Percentiles rank a stretch among this genome's conserved stretches.
Evolutionary conservation across 1,139 yeast genomes (phyloP).

Genomic region (Ogataea hybrid): DNA sequence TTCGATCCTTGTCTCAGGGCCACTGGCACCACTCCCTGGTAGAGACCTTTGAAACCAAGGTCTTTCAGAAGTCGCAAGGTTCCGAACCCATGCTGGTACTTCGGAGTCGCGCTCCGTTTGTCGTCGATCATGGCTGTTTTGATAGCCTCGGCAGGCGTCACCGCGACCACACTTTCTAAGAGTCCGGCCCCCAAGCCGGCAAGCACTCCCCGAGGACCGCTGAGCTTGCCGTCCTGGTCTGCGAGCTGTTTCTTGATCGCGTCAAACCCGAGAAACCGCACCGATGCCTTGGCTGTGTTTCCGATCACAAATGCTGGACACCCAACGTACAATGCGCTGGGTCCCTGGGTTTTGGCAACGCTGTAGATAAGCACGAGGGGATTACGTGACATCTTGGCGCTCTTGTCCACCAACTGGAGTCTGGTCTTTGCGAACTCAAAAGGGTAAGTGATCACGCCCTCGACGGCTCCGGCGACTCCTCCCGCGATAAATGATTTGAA

Average conservation of each 20-base stretch:
- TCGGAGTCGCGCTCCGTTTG: conserved; percentile 71
- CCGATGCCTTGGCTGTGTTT: conserved; percentile 93
- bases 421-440: conserved; percentile 97
- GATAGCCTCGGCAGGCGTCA: conserved; percentile 96
- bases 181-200: conserved; percentile 98
- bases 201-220: conserved; percentile 86
- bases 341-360: conserved; percentile 77
- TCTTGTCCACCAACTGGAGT: conserved; percentile 75
- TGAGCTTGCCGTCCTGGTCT: conserved; percentile 81
- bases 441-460: conserved; percentile 88
- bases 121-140: conserved; percentile 96
- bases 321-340: conserved; percentile 82
- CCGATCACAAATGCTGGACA: conserved; percentile 97
- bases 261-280: conserved; percentile 90
- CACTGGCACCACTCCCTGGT: conserved; percentile 89
- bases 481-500: conserved; percentile 86
- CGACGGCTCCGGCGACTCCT: conserved; percentile 92
- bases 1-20: conserved; percentile 95
- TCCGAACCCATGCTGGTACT: conserved; percentile 66
- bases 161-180: conserved; percentile 87
- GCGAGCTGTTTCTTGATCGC: conserved; percentile 71
- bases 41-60: conserved; percentile 78
- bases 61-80: conserved; percentile 65
- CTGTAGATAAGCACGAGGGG: conserved; percentile 78
- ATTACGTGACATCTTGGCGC: conserved; percentile 68